These are phyloP conservation scores for Juglanconis sp. DNA, from an alignment of 2,329 filamentous ascomycete genomes.

Conservation along the genomic window DNA sequence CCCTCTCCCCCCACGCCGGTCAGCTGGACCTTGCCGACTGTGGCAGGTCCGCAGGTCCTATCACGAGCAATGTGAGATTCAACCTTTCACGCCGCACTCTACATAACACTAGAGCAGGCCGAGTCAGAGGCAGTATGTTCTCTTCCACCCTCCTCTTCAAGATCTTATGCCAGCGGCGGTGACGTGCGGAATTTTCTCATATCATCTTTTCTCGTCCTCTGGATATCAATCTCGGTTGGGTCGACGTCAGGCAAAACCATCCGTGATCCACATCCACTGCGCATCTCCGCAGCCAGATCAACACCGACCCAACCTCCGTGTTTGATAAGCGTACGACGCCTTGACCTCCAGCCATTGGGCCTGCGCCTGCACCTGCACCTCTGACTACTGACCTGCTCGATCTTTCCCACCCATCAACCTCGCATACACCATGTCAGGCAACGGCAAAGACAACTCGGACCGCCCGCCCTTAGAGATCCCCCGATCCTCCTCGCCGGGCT, in stretches of 20 bases:
- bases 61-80: background rate
- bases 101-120: background rate
- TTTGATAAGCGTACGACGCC: slow-evolving; percentile 11
- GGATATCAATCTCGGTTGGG: background rate
- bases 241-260: background rate
- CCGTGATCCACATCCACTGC: slow-evolving; percentile 2
- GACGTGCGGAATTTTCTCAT: slow-evolving; percentile 1
- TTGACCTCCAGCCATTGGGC: slow-evolving; percentile 2
- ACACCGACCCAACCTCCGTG: background rate
- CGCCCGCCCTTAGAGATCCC: slow-evolving; percentile 34
- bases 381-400: background rate
- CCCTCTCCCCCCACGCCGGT: background rate
- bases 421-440: slow-evolving; percentile 24
- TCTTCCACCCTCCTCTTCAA: background rate
- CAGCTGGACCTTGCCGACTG: slow-evolving; percentile 6
- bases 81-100: background rate
- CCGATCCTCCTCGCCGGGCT: slow-evolving; percentile 45
- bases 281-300: background rate
- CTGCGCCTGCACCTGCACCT: background rate
- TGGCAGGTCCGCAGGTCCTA: slow-evolving; percentile 5
- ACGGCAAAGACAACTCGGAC: slow-evolving; percentile 25
- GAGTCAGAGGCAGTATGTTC: background rate
- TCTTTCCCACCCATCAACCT: background rate
- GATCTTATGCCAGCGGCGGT: slow-evolving; percentile 5
- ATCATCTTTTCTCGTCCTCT: background rate